These are phyloP conservation scores for Mycosphaerella sp. DNA, from an alignment of 2,329 filamentous ascomycete species.

Conservation along the genomic window DNA sequence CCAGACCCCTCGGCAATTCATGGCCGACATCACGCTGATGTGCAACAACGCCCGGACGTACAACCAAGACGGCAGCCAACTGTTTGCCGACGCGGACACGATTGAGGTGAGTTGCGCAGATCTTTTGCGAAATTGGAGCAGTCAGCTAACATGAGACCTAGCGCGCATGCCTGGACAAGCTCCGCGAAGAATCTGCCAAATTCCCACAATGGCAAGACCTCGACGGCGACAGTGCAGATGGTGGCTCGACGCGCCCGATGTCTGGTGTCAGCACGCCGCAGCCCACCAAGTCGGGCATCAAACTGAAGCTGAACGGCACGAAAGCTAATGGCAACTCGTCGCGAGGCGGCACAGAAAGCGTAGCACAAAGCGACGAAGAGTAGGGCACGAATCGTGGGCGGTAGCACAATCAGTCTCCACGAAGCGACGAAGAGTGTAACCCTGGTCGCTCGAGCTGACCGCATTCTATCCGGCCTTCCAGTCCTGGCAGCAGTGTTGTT, in stretches of 20 bases:
- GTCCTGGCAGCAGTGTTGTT: too few relatives aligned
- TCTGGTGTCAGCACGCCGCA: slow-evolving; percentile 58
- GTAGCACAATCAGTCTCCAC: slow-evolving; percentile 19
- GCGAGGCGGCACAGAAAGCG: slow-evolving; percentile 38
- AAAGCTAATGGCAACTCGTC: slow-evolving; percentile 41
- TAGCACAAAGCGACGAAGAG: slow-evolving; percentile 51
- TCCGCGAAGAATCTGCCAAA: slow-evolving; percentile 49
- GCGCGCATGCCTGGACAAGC: slow-evolving; percentile 43
- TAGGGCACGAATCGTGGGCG: slow-evolving; percentile 22
- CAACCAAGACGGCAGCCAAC: slow-evolving; percentile 89
- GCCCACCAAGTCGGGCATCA: slow-evolving; percentile 49
- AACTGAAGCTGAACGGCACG: slow-evolving; percentile 56
- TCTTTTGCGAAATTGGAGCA: neutral
- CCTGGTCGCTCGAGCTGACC: neutral
- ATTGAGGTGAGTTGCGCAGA: slow-evolving; percentile 67
- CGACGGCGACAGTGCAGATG: slow-evolving; percentile 45
- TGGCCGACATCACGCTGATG: slow-evolving; percentile 73
- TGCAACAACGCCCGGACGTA: slow-evolving; percentile 90
- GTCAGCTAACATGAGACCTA: slow-evolving; percentile 14
- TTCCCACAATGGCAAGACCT: slow-evolving; percentile 54
- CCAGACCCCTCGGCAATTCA: slow-evolving; percentile 69
- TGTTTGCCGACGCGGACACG: slow-evolving; percentile 85
- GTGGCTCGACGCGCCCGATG: slow-evolving; percentile 44
- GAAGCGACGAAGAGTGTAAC: slow-evolving; percentile 50
- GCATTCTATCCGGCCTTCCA: too few relatives aligned